Evolutionary conservation across 2,329 filamentous ascomycete species (phyloP).

Genomic region (Colletotrichum shisoi): DNA sequence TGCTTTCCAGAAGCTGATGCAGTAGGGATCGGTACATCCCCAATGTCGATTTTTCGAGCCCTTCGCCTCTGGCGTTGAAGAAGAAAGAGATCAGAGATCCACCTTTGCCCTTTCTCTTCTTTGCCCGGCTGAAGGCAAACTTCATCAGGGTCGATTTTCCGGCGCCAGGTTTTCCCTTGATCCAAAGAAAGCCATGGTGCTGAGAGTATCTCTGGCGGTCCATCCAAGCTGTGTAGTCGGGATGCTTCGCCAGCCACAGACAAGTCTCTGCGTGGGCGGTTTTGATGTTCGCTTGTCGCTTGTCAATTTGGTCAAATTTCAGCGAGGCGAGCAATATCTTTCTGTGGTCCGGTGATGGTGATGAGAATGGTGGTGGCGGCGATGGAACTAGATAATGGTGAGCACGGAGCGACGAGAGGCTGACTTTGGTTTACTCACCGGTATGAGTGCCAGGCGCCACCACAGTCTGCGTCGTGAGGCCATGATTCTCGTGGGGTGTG

Average conservation of each 20-base stretch:
- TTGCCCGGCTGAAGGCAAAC: not conserved
- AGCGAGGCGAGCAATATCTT: not conserved
- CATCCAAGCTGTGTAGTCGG: not conserved
- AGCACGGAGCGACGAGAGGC: not conserved
- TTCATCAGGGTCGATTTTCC: slow-evolving; percentile 23
- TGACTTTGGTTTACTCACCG: not conserved
- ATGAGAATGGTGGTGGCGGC: too few relatives aligned
- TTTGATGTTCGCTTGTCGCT: not conserved
- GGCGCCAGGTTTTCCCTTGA: slow-evolving; percentile 17
- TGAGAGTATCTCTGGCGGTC: slow-evolving; percentile 1
- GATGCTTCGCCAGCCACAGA: not conserved
- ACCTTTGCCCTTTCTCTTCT: not conserved
- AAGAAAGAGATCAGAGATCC: slow-evolving; percentile 21
- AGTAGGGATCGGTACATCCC: slow-evolving; percentile 38
- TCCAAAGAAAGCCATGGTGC: slow-evolving; percentile 15
- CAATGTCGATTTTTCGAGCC: slow-evolving; percentile 21
- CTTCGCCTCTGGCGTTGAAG: slow-evolving; percentile 34
- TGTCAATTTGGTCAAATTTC: not conserved
- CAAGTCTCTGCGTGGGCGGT: not conserved
- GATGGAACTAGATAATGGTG: not conserved
- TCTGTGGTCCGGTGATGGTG: not conserved
- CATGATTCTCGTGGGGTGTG: rapidly evolving
- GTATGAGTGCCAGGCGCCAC: not conserved
- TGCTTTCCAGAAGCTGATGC: not conserved
- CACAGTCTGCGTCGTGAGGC: not conserved